A percentile compares a stretch with the other conserved stretches of the same genome.
Evolutionary conservation across 371 early-diverging fungal species (phyloP).

Genomic region (Circinella umbellata): DNA sequence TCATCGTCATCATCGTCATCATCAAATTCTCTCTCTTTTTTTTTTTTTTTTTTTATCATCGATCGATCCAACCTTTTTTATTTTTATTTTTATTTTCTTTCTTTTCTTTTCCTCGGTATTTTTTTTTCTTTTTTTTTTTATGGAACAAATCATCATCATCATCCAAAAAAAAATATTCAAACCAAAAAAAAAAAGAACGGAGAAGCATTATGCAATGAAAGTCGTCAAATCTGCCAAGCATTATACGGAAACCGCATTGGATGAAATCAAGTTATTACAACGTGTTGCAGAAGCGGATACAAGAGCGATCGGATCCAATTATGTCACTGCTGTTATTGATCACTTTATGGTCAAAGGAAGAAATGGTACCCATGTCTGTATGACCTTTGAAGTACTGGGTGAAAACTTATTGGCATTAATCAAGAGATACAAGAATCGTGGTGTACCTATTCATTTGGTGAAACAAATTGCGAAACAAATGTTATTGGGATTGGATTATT

Average conservation of each 20-base stretch:
- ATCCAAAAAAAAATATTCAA: not conserved
- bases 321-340: slow-evolving; percentile 87
- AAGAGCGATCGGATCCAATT: slow-evolving; percentile 58
- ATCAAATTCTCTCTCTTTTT: no score
- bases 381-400: slow-evolving; percentile 97
- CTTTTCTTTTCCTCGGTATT: no score
- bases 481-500: slow-evolving; percentile 88
- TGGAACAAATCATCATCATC: no score
- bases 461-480: slow-evolving; percentile 90
- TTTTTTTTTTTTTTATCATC: no score
- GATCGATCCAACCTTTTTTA: no score
- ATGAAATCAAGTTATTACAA: slow-evolving; percentile 93
- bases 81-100: no score
- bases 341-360: slow-evolving; percentile 90
- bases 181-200: slow-evolving; percentile 36
- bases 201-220: slow-evolving; percentile 92
- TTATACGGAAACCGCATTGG: slow-evolving; percentile 95
- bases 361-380: slow-evolving; percentile 93
- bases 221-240: slow-evolving; percentile 95
- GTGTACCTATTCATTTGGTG: slow-evolving; percentile 86
- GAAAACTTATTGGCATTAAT: slow-evolving; percentile 92
- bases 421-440: slow-evolving; percentile 74
- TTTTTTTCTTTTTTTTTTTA: no score
- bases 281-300: slow-evolving; percentile 75
- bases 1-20: no score